Evolutionary conservation across 2,329 filamentous ascomycete species (phyloP).

Genomic region (Aspergillus thermomutatus): DNA sequence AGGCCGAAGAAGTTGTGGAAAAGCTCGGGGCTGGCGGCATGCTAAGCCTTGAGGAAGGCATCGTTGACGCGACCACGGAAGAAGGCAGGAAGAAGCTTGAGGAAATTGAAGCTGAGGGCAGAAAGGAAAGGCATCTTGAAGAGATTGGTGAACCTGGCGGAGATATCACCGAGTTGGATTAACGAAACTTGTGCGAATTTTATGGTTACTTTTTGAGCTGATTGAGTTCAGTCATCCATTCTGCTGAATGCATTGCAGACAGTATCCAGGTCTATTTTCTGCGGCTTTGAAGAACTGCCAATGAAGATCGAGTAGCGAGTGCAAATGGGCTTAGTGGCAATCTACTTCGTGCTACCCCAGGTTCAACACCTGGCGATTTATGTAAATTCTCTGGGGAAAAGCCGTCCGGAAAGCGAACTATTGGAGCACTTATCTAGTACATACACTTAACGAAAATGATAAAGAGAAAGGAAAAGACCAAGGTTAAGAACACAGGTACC

Average conservation of each 20-base stretch:
- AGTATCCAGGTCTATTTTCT: neutral
- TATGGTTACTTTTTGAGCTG: neutral
- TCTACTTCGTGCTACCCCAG: neutral
- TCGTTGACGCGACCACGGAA: slow-evolving; percentile 92
- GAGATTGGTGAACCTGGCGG: slow-evolving; percentile 50
- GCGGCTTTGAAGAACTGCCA: neutral
- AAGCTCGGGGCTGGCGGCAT: slow-evolving; percentile 81
- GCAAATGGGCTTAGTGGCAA: neutral
- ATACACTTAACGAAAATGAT: neutral
- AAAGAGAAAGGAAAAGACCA: neutral
- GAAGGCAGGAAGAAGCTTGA: slow-evolving; percentile 75
- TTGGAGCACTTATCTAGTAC: neutral
- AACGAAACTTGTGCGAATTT: slow-evolving; percentile 5
- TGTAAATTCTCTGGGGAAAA: neutral
- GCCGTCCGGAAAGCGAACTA: neutral
- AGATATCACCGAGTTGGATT: slow-evolving; percentile 43
- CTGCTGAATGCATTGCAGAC: neutral
- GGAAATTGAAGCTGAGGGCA: slow-evolving; percentile 63
- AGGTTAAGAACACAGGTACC: neutral
- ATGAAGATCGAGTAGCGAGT: neutral
- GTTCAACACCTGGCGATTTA: neutral
- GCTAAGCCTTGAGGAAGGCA: slow-evolving; percentile 84
- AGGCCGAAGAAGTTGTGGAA: slow-evolving; percentile 80
- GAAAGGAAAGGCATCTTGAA: slow-evolving; percentile 42
- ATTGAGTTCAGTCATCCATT: neutral